Evolutionary conservation across 1,284 basidiomycete genomes (phyloP).

Genomic region (Peniophora sp.): DNA sequence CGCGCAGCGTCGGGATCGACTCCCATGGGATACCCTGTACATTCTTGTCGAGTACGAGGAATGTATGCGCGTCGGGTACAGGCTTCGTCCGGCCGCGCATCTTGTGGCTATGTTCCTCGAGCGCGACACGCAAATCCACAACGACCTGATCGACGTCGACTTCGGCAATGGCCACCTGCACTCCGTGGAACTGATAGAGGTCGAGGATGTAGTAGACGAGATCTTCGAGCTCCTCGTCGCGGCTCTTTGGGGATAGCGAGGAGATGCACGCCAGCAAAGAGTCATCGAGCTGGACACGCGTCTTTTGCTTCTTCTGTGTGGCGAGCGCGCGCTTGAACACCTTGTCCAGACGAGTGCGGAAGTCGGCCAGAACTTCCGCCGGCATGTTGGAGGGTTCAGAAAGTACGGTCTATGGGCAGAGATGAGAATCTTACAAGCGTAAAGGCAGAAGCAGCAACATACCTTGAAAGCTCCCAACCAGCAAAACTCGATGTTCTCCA

Average conservation of each 20-base stretch:
- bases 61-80: constrained; percentile 61
- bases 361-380: constrained; percentile 38
- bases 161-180: constrained; percentile 85
- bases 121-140: constrained; percentile 60
- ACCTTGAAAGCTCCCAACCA: constrained; percentile 99
- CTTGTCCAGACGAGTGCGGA: constrained; percentile 63
- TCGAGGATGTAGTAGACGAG: constrained; percentile 92
- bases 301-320: constrained; percentile 47
- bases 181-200: constrained; percentile 88
- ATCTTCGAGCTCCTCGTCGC: constrained; percentile 94
- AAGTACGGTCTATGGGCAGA: constrained; percentile 56
- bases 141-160: constrained; percentile 86
- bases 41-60: constrained; percentile 89
- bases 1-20: constrained; percentile 81
- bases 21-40: constrained; percentile 94
- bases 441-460: constrained; percentile 10
- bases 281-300: constrained; percentile 57
- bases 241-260: constrained; percentile 70
- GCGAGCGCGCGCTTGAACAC: constrained; percentile 64
- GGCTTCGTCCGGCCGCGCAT: constrained; percentile 20
- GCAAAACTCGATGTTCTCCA: constrained; percentile 86
- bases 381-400: constrained; percentile 43
- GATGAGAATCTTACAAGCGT: constrained; percentile 1
- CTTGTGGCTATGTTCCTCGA: constrained; percentile 60
- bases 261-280: constrained; percentile 82